Evolutionary conservation across 768 basidiomycete genomes (phyloP).

Genomic region (Suillus weaverae): DNA sequence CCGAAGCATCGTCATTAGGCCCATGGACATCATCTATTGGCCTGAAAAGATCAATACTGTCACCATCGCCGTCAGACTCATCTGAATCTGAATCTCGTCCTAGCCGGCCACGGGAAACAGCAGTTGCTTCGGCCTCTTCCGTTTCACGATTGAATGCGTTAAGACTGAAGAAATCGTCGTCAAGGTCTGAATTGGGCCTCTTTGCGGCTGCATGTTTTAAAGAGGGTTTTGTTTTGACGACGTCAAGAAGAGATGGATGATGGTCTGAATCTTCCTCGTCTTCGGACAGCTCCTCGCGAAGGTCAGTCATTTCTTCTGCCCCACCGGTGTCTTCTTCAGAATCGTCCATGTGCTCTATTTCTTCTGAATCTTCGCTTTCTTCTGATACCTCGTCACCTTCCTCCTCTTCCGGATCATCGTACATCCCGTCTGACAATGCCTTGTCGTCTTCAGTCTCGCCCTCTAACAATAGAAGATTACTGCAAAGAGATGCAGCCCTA

Average conservation of each 20-base stretch:
- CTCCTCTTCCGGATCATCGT: slow-evolving; percentile 33
- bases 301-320: slow-evolving; percentile 26
- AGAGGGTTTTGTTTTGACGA: slow-evolving; percentile 25
- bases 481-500: slow-evolving; percentile 66
- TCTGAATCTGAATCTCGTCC: slow-evolving; percentile 52
- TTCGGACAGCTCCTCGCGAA: slow-evolving; percentile 41
- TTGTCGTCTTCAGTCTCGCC: slow-evolving; percentile 40
- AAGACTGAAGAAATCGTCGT: slow-evolving; percentile 91
- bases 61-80: slow-evolving; percentile 40
- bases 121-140: slow-evolving; percentile 70
- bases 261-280: slow-evolving; percentile 36
- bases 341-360: slow-evolving; percentile 27
- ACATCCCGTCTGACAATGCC: slow-evolving; percentile 19
- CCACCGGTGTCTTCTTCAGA: slow-evolving; percentile 28
- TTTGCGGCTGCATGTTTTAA: slow-evolving; percentile 20
- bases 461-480: slow-evolving; percentile 66
- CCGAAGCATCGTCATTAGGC: slow-evolving; percentile 46
- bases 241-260: slow-evolving; percentile 27
- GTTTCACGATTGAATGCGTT: slow-evolving; percentile 85
- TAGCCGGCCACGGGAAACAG: slow-evolving; percentile 60
- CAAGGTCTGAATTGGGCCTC: slow-evolving; percentile 48
- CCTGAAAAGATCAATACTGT: slow-evolving; percentile 66
- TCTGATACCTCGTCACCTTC: slow-evolving; percentile 33
- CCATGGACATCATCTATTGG: slow-evolving; percentile 48
- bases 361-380: slow-evolving; percentile 27